These are phyloP conservation scores for Cornus suecica DNA, from an alignment of 148 eudicot genomes.

Conservation along the genomic window DNA sequence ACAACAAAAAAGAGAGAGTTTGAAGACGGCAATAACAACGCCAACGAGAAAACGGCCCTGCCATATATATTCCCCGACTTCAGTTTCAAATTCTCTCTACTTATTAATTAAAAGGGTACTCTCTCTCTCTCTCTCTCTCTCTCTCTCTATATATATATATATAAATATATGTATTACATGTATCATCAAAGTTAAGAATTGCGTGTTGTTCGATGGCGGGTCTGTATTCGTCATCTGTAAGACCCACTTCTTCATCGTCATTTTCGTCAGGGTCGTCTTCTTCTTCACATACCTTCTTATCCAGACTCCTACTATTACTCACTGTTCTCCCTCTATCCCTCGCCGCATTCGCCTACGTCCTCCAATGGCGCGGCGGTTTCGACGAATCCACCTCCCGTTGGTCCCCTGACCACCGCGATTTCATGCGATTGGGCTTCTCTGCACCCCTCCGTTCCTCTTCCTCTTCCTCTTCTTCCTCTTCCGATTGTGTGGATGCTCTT, in stretches of 20 bases:
- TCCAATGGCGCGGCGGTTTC: slow-evolving; percentile 55
- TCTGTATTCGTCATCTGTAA: slow-evolving; percentile 31
- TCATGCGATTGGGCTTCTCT: slow-evolving; percentile 37
- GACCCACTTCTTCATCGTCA: slow-evolving; percentile 37
- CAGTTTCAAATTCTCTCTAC: slow-evolving; percentile 8
- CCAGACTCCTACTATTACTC: slow-evolving; percentile 39
- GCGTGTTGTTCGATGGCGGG: slow-evolving; percentile 50
- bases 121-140: slow-evolving; percentile 7
- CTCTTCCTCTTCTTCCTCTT: slow-evolving; percentile 12
- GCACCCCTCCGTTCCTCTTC: background rate
- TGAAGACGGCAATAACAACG: slow-evolving; percentile 14
- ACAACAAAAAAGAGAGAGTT: background rate
- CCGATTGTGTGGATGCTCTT: slow-evolving; percentile 34
- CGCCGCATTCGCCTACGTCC: slow-evolving; percentile 52
- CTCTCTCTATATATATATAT: background rate
- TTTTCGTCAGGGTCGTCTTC: slow-evolving; percentile 21
- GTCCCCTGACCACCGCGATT: slow-evolving; percentile 23
- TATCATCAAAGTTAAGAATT: background rate
- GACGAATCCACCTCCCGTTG: slow-evolving; percentile 34
- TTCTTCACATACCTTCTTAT: slow-evolving; percentile 27
- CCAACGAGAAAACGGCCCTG: slow-evolving; percentile 29
- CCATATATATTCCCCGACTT: background rate
- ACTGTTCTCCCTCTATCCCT: slow-evolving; percentile 44
- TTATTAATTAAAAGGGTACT: background rate
- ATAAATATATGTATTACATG: background rate